Evolutionary conservation across 352 stramenopile genomes (phyloP), one percentile per base, ranked within the genome.

Genomic region (Elongisporangium prolatum): DNA sequence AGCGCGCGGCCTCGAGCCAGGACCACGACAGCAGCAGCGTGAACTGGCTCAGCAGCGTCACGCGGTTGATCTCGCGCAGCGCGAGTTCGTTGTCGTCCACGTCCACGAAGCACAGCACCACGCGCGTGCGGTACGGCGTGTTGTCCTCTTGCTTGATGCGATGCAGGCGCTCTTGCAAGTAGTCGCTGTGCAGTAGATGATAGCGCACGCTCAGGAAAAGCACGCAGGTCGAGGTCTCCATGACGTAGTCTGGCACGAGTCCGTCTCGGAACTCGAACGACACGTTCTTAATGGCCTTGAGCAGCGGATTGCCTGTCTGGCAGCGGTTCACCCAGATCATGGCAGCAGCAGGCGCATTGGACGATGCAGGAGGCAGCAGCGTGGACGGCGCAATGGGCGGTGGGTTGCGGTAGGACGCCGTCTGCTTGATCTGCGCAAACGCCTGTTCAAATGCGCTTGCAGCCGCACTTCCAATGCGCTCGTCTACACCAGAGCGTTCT

Each of bases 21-120:
- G 80, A 97, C 96, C 96, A 99, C 10, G 91, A 78, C 34, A 98
- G 68, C 49, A 99, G 82, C 11, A 98, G 67, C 8, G 95, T 98
- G 65, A 98, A 94, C 62, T 95, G 81, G 56, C 93, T 94, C 48
- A 90, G 67, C 40, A 98, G 77, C 24, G 90, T 76, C 20, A 98
- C 70, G 57, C 93, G 86, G 70, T 98, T 98, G 52, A 99, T 85
- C 59, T 98, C 85, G 17, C 90, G 74, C 53, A 99, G 76, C 10
- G 89, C 74, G 40, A 88, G 83, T 40, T 96, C 80, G 71, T 97
- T 98, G 72, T 99, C 93, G 59, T 98, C 88, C 25, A 98, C 84
- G 66, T 99, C 96, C 7, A 99, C 96, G 24, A 97, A 75, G 56
- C 94, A 97, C 17, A 99, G 70, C 24, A 99, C 73, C n/a, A 98